Evolutionary conservation across 2,329 filamentous ascomycete species (phyloP).

Genomic region (Cladobotryum mycophilum): DNA sequence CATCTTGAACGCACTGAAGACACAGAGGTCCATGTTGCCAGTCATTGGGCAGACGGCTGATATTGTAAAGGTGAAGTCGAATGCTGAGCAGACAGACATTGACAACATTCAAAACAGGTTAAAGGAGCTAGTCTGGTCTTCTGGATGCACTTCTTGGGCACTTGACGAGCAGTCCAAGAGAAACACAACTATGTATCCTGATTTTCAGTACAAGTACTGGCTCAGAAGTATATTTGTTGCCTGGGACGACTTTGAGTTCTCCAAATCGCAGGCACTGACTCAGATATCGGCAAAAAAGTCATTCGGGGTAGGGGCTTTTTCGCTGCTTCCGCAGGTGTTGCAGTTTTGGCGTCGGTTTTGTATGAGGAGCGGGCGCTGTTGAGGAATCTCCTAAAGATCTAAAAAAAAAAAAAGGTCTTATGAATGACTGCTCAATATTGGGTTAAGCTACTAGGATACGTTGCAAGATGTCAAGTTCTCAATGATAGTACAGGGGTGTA

Average conservation of each 20-base stretch:
- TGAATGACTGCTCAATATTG: too few species aligned
- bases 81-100: slow-evolving; percentile 19
- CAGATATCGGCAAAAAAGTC: too few species aligned
- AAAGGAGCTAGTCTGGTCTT: slow-evolving; percentile 40
- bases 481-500: too few species aligned
- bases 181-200: slow-evolving; percentile 48
- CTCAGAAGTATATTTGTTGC: slow-evolving; percentile 38
- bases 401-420: too few species aligned
- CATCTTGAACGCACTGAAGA: slow-evolving; percentile 24
- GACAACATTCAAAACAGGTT: slow-evolving; percentile 34
- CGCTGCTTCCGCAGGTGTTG: too few species aligned
- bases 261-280: too few species aligned
- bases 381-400: too few species aligned
- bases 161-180: slow-evolving; percentile 39
- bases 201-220: slow-evolving; percentile 46
- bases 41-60: slow-evolving; percentile 14
- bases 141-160: slow-evolving; percentile 47
- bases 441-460: too few species aligned
- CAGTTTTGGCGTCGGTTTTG: too few species aligned
- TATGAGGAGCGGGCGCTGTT: too few species aligned
- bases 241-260: slow-evolving; percentile 27
- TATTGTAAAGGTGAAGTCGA: slow-evolving; percentile 26
- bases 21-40: slow-evolving; percentile 4
- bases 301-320: too few species aligned
- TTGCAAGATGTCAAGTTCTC: too few species aligned